A percentile compares a stretch with the other conserved stretches of the same genome.
Conservation (phyloP, 2,329 filamentous ascomycete genomes). For the Stachybotrys chartarum region DNA sequence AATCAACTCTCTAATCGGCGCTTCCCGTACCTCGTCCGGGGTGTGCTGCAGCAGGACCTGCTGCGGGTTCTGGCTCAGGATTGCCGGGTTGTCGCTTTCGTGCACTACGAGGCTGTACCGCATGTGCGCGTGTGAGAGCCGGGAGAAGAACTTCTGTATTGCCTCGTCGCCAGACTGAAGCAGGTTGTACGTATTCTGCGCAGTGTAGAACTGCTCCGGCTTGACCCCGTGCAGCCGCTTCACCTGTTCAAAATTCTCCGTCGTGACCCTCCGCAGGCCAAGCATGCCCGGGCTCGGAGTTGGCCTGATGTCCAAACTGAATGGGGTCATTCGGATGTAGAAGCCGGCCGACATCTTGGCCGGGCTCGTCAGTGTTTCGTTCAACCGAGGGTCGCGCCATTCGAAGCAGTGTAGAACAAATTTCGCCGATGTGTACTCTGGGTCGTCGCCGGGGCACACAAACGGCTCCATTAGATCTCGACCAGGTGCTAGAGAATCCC, state of each 20-base stretch:
- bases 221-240: neutral
- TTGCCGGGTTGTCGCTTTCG: neutral
- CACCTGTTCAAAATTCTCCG: conserved; percentile 1
- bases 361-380: neutral
- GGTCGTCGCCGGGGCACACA: neutral
- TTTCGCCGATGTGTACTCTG: conserved; percentile 1
- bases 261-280: neutral
- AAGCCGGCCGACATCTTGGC: neutral
- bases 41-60: neutral
- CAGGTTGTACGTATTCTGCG: neutral
- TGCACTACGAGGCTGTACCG: neutral
- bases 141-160: neutral
- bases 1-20: neutral
- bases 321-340: neutral
- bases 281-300: neutral
- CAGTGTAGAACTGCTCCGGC: neutral
- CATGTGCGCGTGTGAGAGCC: neutral
- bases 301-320: neutral
- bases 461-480: neutral
- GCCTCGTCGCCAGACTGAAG: neutral
- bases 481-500: neutral
- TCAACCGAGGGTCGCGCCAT: neutral
- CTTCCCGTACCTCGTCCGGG: neutral
- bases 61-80: neutral
- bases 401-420: conserved; percentile 1